These are phyloP conservation scores for Gnetum montanum DNA, from an alignment of 75 land plant species.

Conservation along the genomic window DNA sequence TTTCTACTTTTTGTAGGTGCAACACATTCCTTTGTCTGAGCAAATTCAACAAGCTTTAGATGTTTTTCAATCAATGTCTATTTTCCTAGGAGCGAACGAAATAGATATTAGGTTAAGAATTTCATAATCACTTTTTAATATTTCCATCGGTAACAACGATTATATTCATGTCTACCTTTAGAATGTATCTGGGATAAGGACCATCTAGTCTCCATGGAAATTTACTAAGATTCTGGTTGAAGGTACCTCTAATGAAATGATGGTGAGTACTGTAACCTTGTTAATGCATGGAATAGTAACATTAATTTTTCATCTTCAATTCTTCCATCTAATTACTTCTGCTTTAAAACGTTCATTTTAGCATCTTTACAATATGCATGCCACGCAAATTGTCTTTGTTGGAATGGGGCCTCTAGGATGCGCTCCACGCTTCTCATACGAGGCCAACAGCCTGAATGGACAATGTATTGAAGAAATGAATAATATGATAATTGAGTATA, in stretches of 20 bases:
- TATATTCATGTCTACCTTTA: constrained; percentile 71
- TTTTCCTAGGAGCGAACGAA: constrained; percentile 36
- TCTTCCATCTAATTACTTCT: background rate
- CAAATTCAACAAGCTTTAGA: constrained; percentile 58
- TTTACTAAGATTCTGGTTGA: constrained; percentile 37
- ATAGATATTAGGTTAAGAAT: too few relatives aligned
- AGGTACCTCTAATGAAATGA: background rate
- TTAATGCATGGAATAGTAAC: background rate
- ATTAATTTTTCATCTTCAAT: background rate
- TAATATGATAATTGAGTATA: constrained; percentile 51
- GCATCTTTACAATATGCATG: constrained; percentile 45
- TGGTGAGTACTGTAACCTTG: background rate
- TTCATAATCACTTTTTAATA: constrained; percentile 42
- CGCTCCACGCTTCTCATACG: constrained; percentile 57
- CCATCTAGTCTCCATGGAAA: constrained; percentile 36
- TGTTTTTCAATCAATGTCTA: constrained; percentile 28
- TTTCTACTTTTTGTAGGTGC: constrained; percentile 37
- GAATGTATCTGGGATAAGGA: constrained; percentile 37
- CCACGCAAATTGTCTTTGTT: constrained; percentile 44
- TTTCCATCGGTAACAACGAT: constrained; percentile 75
- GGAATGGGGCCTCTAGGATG: constrained; percentile 74
- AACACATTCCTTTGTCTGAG: constrained; percentile 52
- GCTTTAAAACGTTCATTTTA: constrained; percentile 2
- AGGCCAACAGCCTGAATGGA: constrained; percentile 29
- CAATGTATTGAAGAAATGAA: constrained; percentile 53